phyloP scores from a whole-genome alignment of 1,284 basidiomycete species.

The Cryptococcus neoformans region DNA sequence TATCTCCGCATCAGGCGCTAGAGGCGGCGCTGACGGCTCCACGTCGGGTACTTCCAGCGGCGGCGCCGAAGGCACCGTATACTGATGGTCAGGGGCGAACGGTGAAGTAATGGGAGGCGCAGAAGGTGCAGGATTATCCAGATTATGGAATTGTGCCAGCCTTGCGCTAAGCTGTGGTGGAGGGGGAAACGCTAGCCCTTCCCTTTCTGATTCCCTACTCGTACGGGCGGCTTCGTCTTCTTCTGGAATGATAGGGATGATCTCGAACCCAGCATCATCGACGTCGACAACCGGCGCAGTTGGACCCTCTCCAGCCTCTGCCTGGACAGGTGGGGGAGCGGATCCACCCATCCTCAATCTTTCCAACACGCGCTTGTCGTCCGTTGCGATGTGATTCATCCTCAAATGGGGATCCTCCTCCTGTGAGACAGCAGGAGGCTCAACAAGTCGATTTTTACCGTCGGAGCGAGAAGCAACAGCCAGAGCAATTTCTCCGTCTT shows the following conservation, averaged over 20 bases:
- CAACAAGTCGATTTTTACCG: slow-evolving; percentile 32
- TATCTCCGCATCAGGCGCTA: neutral
- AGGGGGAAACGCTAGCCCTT: neutral
- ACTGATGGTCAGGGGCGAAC: neutral
- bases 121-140: slow-evolving; percentile 20
- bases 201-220: neutral
- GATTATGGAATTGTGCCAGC: slow-evolving; percentile 18
- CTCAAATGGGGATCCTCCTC: slow-evolving; percentile 6
- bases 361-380: slow-evolving; percentile 47
- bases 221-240: neutral
- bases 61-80: slow-evolving; percentile 19
- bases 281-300: slow-evolving; percentile 44
- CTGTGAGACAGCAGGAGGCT: slow-evolving; percentile 7
- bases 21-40: neutral
- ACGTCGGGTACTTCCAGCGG: slow-evolving; percentile 6
- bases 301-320: slow-evolving; percentile 18
- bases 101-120: neutral
- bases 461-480: slow-evolving; percentile 37
- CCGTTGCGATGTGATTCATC: slow-evolving; percentile 44
- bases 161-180: slow-evolving; percentile 1
- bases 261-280: slow-evolving; percentile 46
- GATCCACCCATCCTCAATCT: slow-evolving; percentile 39
- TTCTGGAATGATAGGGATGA: slow-evolving; percentile 7
- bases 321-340: slow-evolving; percentile 28
- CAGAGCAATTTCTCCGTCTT: slow-evolving; percentile 42